Evolutionary conservation across 1,284 basidiomycete species (phyloP).

Genomic region (Puccinia polysora): DNA sequence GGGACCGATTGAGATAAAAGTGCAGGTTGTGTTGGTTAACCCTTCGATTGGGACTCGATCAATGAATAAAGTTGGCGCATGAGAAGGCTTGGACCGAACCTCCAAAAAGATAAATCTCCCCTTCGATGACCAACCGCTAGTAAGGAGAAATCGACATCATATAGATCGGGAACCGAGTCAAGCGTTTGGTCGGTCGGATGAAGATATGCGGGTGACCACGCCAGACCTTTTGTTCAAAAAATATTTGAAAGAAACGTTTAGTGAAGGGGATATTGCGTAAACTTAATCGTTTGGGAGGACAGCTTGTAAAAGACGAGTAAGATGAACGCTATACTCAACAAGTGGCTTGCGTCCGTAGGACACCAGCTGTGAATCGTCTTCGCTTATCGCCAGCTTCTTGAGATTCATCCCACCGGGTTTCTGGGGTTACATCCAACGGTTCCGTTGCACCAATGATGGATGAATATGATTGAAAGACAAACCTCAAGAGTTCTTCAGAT

Average conservation of each 20-base stretch:
- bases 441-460: neutral
- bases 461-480: constrained; percentile 4
- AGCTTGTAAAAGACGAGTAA: neutral
- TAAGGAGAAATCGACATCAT: constrained; percentile 18
- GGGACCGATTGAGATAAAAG: neutral
- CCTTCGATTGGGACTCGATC: neutral
- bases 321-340: neutral
- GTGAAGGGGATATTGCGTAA: neutral
- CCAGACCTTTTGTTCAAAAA: constrained; percentile 11
- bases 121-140: constrained; percentile 29
- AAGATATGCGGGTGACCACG: constrained; percentile 26
- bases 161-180: neutral
- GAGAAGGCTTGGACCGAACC: neutral
- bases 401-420: constrained; percentile 1
- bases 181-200: neutral
- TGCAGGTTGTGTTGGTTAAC: neutral
- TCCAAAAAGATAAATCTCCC: constrained; percentile 38
- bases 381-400: neutral
- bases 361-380: constrained; percentile 10
- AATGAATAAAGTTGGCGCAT: neutral
- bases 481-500: constrained; percentile 23
- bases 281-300: neutral
- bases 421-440: neutral
- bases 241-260: neutral
- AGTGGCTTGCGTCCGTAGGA: constrained; percentile 29